Evolutionary conservation across 2,329 filamentous ascomycete species (phyloP).

Genomic region (Aschersonia sp.): DNA sequence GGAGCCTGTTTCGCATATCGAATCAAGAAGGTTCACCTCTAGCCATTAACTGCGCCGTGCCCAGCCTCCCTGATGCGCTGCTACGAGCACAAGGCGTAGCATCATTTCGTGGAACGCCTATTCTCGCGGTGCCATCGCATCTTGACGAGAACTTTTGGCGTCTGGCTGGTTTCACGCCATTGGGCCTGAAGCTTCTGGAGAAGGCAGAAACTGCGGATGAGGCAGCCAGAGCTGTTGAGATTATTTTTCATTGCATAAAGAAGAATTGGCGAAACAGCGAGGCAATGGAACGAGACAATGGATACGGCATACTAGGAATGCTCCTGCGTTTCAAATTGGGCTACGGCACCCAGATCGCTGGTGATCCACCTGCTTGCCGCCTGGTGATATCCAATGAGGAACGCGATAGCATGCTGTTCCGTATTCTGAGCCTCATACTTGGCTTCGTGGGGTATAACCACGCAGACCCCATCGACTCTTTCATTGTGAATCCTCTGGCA

Average conservation of each 20-base stretch:
- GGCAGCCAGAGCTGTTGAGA: slow-evolving; percentile 63
- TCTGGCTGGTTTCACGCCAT: slow-evolving; percentile 75
- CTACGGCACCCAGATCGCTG: slow-evolving; percentile 19
- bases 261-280: slow-evolving; percentile 96
- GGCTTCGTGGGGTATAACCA: slow-evolving; percentile 82
- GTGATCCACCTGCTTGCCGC: slow-evolving; percentile 18
- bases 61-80: slow-evolving; percentile 80
- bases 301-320: slow-evolving; percentile 76
- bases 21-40: slow-evolving; percentile 50
- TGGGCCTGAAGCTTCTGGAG: slow-evolving; percentile 75
- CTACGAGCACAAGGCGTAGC: slow-evolving; percentile 67
- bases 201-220: slow-evolving; percentile 55
- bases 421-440: slow-evolving; percentile 64
- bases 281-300: slow-evolving; percentile 91
- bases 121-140: slow-evolving; percentile 66
- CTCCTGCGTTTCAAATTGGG: slow-evolving; percentile 74
- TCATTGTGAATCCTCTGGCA: slow-evolving; percentile 89
- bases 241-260: slow-evolving; percentile 73
- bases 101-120: slow-evolving; percentile 67
- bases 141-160: slow-evolving; percentile 89
- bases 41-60: slow-evolving; percentile 76
- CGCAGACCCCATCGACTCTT: slow-evolving; percentile 65
- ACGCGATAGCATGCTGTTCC: slow-evolving; percentile 38
- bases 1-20: slow-evolving; percentile 32
- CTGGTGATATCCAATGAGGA: slow-evolving; percentile 35